These are phyloP conservation scores for Russula brevipes DNA, from an alignment of 768 basidiomycete genomes.

Conservation along the genomic window DNA sequence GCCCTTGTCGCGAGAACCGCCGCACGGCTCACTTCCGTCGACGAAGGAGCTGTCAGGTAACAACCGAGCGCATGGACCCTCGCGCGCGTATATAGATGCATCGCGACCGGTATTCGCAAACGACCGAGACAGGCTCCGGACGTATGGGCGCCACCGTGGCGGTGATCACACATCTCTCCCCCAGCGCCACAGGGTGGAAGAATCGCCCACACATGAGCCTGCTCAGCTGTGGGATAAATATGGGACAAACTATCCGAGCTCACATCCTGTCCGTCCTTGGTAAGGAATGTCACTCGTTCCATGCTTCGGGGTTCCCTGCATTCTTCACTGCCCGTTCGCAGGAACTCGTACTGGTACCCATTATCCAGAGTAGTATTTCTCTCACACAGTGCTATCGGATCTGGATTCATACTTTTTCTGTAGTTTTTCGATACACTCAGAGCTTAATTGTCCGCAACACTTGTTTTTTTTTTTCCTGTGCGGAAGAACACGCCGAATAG, in stretches of 20 bases:
- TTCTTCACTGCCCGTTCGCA: not conserved
- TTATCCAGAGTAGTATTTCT: slow-evolving; percentile 1
- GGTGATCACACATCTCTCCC: not conserved
- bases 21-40: not conserved
- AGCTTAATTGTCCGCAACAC: not conserved
- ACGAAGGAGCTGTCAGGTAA: slow-evolving; percentile 5
- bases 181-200: not conserved
- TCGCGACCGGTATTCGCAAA: slow-evolving; percentile 4
- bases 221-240: slow-evolving; percentile 9
- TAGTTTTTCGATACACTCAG: slow-evolving; percentile 3
- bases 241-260: slow-evolving; percentile 13
- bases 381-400: slow-evolving; percentile 6
- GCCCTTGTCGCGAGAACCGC: slow-evolving; percentile 12
- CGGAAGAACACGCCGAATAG: not conserved
- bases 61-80: slow-evolving; percentile 4
- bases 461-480: not conserved
- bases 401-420: slow-evolving; percentile 4
- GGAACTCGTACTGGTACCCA: not conserved
- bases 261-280: slow-evolving; percentile 25
- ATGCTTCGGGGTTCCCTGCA: not conserved
- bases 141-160: not conserved
- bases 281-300: slow-evolving; percentile 4
- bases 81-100: slow-evolving; percentile 9
- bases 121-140: slow-evolving; percentile 10
- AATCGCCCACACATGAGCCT: not conserved